Conservation (phyloP, 441 rosid species). For the Metrosideros polymorpha region DNA sequence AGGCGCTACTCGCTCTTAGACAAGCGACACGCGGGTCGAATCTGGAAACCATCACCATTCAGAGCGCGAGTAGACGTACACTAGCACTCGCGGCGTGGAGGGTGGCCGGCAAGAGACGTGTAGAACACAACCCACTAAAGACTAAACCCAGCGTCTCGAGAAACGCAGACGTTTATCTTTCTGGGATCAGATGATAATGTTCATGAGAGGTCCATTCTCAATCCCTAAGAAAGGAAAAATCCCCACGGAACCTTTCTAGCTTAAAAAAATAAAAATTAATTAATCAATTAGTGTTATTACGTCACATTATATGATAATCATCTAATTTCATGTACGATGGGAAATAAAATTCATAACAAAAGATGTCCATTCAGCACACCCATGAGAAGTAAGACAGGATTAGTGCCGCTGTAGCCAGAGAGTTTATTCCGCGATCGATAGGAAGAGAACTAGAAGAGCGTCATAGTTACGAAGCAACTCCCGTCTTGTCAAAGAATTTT, state of each 20-base stretch:
- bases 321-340: constrained; percentile 23
- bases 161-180: not conserved
- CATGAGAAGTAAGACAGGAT: not conserved
- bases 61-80: accelerated
- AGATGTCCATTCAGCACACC: not conserved
- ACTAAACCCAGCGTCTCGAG: too few relatives aligned
- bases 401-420: not conserved
- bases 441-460: not conserved
- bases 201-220: not conserved
- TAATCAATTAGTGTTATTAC: not conserved
- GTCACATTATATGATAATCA: constrained; percentile 12
- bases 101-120: not conserved
- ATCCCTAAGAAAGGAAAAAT: not conserved
- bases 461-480: not conserved
- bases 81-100: not conserved
- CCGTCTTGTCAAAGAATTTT: not conserved
- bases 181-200: not conserved
- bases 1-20: not conserved
- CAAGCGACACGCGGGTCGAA: not conserved
- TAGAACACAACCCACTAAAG: not conserved
- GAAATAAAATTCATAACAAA: constrained; percentile 22
- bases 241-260: not conserved
- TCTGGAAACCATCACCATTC: not conserved
- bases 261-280: not conserved
- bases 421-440: not conserved